phyloP scores from a whole-genome alignment of 768 basidiomycete genomes.

The Russula olivacea region DNA sequence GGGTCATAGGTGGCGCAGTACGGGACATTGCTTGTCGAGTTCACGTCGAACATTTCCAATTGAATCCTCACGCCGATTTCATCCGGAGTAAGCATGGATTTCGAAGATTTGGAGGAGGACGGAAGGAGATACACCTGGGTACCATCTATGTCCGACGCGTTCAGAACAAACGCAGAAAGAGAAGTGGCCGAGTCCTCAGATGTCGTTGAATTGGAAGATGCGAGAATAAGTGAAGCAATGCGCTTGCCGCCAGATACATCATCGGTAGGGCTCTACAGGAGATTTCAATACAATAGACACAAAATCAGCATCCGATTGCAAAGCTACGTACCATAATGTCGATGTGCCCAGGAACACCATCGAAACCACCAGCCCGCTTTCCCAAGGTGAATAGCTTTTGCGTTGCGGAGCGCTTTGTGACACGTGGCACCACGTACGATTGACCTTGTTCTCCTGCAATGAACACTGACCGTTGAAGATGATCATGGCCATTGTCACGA shows the following conservation, averaged over 20 bases:
- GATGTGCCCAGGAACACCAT: slow-evolving; percentile 39
- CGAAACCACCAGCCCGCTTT: slow-evolving; percentile 15
- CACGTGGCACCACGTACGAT: slow-evolving; percentile 23
- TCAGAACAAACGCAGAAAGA: slow-evolving; percentile 28
- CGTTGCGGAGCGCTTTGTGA: slow-evolving; percentile 15
- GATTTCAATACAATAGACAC: not conserved
- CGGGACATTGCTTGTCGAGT: slow-evolving; percentile 33
- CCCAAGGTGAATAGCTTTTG: slow-evolving; percentile 15
- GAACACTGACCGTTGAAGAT: slow-evolving; percentile 22
- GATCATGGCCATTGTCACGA: slow-evolving; percentile 27
- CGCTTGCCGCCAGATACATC: slow-evolving; percentile 33
- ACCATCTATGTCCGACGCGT: slow-evolving; percentile 30
- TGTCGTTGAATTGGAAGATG: slow-evolving; percentile 13
- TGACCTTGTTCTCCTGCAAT: slow-evolving; percentile 24
- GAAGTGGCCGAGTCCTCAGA: slow-evolving; percentile 6
- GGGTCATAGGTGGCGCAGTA: slow-evolving; percentile 63
- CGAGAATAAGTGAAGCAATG: slow-evolving; percentile 40
- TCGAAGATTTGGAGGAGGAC: slow-evolving; percentile 11
- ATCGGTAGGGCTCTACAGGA: slow-evolving; percentile 33
- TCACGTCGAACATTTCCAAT: slow-evolving; percentile 39
- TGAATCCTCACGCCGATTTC: slow-evolving; percentile 40
- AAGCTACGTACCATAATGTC: slow-evolving; percentile 43
- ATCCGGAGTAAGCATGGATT: slow-evolving; percentile 16
- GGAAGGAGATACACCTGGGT: slow-evolving; percentile 31
- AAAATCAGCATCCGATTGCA: slow-evolving; percentile 12